These are phyloP conservation scores for Suillus plorans DNA, from an alignment of 768 basidiomycete genomes.

Conservation along the genomic window DNA sequence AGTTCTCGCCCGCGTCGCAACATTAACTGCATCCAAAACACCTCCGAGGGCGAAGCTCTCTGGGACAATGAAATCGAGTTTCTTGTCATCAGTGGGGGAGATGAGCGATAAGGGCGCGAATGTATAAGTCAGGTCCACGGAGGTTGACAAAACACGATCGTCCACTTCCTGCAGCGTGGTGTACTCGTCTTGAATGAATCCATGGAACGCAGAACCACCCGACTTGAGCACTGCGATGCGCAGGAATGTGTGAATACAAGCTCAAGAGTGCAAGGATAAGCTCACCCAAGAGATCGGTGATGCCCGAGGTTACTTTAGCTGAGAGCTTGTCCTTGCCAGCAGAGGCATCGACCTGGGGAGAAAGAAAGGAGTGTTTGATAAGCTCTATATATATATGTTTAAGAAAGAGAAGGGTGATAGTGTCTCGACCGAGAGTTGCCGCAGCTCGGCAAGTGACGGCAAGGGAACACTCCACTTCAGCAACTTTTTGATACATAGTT, in stretches of 20 bases:
- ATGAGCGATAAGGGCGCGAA: slow-evolving; percentile 51
- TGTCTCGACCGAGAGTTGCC: not conserved
- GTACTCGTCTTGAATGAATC: slow-evolving; percentile 81
- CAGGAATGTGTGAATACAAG: slow-evolving; percentile 20
- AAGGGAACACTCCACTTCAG: slow-evolving; percentile 9
- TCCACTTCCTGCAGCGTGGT: slow-evolving; percentile 83
- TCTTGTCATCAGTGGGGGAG: slow-evolving; percentile 49
- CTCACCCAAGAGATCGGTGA: slow-evolving; percentile 80
- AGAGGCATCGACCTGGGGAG: slow-evolving; percentile 59
- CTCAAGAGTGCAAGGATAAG: not conserved
- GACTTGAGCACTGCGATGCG: slow-evolving; percentile 75
- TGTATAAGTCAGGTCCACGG: slow-evolving; percentile 73
- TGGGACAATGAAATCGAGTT: slow-evolving; percentile 49
- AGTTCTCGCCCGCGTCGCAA: slow-evolving; percentile 50
- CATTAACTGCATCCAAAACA: slow-evolving; percentile 59
- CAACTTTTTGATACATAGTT: not conserved
- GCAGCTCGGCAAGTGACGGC: slow-evolving; percentile 6
- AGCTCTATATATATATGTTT: slow-evolving; percentile 11
- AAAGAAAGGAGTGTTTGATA: slow-evolving; percentile 12
- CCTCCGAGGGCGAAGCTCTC: slow-evolving; percentile 40
- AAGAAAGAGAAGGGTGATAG: not conserved
- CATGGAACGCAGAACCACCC: slow-evolving; percentile 80
- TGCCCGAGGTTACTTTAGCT: slow-evolving; percentile 64
- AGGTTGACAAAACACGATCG: slow-evolving; percentile 90
- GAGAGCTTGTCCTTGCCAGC: slow-evolving; percentile 59